Base-by-base conservation (phyloP, 192 early-diverging fungal genomes). In the Mortierella hygrophila region DNA sequence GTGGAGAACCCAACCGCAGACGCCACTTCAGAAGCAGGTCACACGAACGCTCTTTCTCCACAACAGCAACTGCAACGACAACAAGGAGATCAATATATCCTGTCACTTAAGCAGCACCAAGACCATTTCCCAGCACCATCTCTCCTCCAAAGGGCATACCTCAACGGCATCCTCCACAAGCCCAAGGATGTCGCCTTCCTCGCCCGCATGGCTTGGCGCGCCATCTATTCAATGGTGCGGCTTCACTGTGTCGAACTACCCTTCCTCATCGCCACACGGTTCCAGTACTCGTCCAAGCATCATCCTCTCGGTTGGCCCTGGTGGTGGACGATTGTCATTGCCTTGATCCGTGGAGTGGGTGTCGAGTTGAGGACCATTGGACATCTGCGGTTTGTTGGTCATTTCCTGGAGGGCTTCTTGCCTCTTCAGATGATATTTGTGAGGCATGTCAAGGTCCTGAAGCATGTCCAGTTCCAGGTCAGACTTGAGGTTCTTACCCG, bases 231-330 rank as follows among this genome's bases (percentile, higher is more conserved):
- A 23, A 65, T 85, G 57, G 20, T 85, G 32, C 78, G 78, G 4
- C 46, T 85, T 4, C 83, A 85, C n/a, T 72, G 55, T 38, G 32
- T 85, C 21, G 83, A 85, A 16, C 75, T 85, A 0, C 83, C 83
- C 0, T 80, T 68, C 23, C 38, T 80, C 18, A 76, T 85, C 10
- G 44, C 73, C 55, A 85, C 83, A 1, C 49, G 74, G 15, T 85
- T 85, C 74, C 35, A 60, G 20, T 60, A 72, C 26, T 40, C 68
- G 38, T 69, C 83, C 13, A 72, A 54, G 13, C 74, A 85, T 16
- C 57, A 85, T 75, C 74, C 78, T 20, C 41, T 76, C 38, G 78
- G 70, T 18, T 85, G 83, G 83, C 26, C 55, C 2, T 85, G 83
- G 83, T 80, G 74, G 74, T 54, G 68, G 75, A 80, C 68, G 35